phyloP scores from a whole-genome alignment of 208 protist genomes.

The Acanthamoeba divionensis region DNA sequence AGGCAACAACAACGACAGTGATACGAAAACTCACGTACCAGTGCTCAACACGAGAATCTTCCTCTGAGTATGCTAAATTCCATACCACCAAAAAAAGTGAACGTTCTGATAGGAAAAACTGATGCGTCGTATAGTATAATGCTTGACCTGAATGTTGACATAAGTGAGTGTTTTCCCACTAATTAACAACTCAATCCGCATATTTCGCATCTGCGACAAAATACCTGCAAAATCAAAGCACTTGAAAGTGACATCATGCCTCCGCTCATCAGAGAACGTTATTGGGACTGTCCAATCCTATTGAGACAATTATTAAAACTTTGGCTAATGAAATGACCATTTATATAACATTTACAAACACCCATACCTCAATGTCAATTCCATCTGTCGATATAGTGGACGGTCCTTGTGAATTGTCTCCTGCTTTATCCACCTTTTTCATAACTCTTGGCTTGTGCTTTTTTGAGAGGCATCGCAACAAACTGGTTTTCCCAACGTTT shows the following conservation, averaged over 20 bases:
- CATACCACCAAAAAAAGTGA: slow-evolving; percentile 22
- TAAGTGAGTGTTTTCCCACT: neutral
- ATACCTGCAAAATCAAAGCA: slow-evolving; percentile 41
- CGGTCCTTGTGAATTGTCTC: neutral
- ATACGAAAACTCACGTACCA: neutral
- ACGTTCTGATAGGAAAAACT: slow-evolving; percentile 47
- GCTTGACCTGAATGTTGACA: neutral
- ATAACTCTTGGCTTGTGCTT: neutral
- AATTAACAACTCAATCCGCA: neutral
- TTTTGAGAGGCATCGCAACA: neutral
- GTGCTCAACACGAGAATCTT: slow-evolving; percentile 8
- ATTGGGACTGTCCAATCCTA: neutral
- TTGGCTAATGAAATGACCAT: neutral
- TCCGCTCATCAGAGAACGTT: neutral
- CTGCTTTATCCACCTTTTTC: neutral
- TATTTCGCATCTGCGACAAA: neutral
- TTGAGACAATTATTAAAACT: neutral
- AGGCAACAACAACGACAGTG: neutral
- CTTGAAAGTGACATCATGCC: neutral
- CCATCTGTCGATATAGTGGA: slow-evolving; percentile 37
- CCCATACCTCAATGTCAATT: slow-evolving; percentile 34
- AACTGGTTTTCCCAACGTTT: neutral
- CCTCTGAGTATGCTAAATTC: neutral
- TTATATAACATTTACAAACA: neutral
- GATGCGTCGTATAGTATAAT: slow-evolving; percentile 47